Evolutionary conservation across 371 early-diverging fungal genomes (phyloP).

Genomic region (Mucor sp.): DNA sequence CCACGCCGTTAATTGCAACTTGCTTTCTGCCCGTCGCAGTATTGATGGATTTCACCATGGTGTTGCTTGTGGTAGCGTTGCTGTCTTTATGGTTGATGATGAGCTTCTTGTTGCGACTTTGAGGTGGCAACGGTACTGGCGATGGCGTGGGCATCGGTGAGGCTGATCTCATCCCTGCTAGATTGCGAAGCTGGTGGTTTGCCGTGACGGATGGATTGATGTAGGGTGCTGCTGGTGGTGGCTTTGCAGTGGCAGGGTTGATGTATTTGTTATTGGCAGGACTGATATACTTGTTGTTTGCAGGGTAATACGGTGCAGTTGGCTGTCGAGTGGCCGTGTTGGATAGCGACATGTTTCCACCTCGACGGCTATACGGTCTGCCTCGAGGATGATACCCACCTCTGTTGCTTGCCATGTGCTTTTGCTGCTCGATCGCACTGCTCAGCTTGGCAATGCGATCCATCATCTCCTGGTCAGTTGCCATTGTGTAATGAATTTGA

Average conservation of each 20-base stretch:
- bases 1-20: slow-evolving; percentile 46
- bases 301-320: slow-evolving; percentile 2
- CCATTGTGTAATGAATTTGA: slow-evolving; percentile 13
- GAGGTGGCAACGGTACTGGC: neutral
- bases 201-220: neutral
- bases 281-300: neutral
- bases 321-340: neutral
- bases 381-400: neutral
- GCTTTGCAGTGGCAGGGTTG: neutral
- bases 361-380: slow-evolving; percentile 4
- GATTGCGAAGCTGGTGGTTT: neutral
- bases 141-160: neutral
- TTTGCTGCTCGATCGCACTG: slow-evolving; percentile 37
- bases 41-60: slow-evolving; percentile 12
- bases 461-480: slow-evolving; percentile 34
- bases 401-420: slow-evolving; percentile 11
- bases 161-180: neutral
- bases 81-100: slow-evolving; percentile 14
- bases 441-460: slow-evolving; percentile 40
- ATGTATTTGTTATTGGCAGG: neutral
- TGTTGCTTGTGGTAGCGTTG: neutral
- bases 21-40: slow-evolving; percentile 30
- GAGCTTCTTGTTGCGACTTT: slow-evolving; percentile 19
- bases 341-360: slow-evolving; percentile 1
- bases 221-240: neutral